Evolutionary conservation across 1,284 basidiomycete genomes (phyloP).

Genomic region (Ustilago crameri): DNA sequence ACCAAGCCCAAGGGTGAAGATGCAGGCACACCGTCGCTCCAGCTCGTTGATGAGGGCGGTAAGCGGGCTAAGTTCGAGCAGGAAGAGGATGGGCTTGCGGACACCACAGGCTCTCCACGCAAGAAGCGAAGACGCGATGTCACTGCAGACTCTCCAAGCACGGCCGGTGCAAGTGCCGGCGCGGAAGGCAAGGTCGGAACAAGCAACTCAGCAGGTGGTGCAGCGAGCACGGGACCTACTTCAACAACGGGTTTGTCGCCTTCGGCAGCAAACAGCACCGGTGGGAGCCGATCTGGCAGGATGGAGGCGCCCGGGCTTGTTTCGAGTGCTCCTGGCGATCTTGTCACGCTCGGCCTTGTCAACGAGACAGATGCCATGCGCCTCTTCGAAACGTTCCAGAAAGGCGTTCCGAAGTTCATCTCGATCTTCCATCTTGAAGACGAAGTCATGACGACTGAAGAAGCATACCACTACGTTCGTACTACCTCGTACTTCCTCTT

Average conservation of each 20-base stretch:
- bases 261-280: constrained; percentile 7
- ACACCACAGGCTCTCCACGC: constrained; percentile 9
- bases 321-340: constrained; percentile 26
- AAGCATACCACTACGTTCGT: constrained; percentile 72
- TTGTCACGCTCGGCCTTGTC: constrained; percentile 70
- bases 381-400: constrained; percentile 62
- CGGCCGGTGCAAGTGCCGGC: constrained; percentile 1
- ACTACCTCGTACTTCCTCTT: constrained; percentile 93
- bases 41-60: constrained; percentile 29
- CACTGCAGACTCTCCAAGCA: constrained; percentile 10
- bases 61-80: constrained; percentile 17
- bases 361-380: constrained; percentile 79
- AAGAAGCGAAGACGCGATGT: constrained; percentile 34
- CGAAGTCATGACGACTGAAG: constrained; percentile 87
- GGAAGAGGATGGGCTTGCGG: constrained; percentile 5
- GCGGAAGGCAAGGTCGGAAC: constrained; percentile 8
- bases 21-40: constrained; percentile 16
- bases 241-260: constrained; percentile 19
- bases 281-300: constrained; percentile 21
- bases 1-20: constrained; percentile 3
- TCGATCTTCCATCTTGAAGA: constrained; percentile 94
- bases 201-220: neutral
- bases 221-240: neutral
- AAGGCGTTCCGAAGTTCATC: constrained; percentile 79
- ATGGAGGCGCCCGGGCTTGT: constrained; percentile 50